A percentile compares a stretch with the other conserved stretches of the same genome.
Evolutionary conservation across 176 grass and related monocot genomes (phyloP).

Genomic region (Cocos nucifera): DNA sequence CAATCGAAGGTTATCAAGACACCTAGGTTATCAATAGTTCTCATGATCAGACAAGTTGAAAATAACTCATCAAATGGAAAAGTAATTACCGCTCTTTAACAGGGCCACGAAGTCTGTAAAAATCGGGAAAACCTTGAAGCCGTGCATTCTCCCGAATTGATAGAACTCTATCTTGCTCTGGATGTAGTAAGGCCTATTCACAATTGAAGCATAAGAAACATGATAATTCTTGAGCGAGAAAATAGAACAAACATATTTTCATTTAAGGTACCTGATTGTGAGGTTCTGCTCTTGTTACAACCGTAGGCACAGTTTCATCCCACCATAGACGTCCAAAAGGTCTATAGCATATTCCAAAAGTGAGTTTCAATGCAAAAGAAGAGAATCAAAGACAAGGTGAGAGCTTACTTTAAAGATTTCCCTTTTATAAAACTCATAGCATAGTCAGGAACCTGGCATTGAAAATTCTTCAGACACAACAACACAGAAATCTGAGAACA

Average conservation of each 20-base stretch:
- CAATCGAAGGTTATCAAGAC: too few species aligned
- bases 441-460: slow-evolving; percentile 61
- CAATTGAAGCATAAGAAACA: not conserved
- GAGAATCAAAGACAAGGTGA: not conserved
- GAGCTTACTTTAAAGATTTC: slow-evolving; percentile 49
- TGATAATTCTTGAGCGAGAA: too few species aligned
- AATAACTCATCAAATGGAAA: not conserved
- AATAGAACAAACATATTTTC: not conserved
- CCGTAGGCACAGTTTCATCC: slow-evolving; percentile 83
- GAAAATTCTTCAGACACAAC: not conserved
- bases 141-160: slow-evolving; percentile 71
- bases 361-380: not conserved
- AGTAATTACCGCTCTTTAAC: slow-evolving; percentile 54
- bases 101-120: slow-evolving; percentile 39
- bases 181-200: slow-evolving; percentile 53
- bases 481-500: not conserved
- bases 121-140: slow-evolving; percentile 74
- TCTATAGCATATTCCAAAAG: slow-evolving; percentile 20
- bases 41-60: too few species aligned
- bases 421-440: slow-evolving; percentile 70
- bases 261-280: slow-evolving; percentile 50
- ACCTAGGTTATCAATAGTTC: too few species aligned
- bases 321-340: slow-evolving; percentile 86
- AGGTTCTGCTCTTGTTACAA: slow-evolving; percentile 72
- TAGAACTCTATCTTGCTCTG: slow-evolving; percentile 51